A percentile compares a stretch with the other conserved stretches of the same genome.
phyloP scores from a whole-genome alignment of 345 rosid genomes.

The Atalantia buxifolia region DNA sequence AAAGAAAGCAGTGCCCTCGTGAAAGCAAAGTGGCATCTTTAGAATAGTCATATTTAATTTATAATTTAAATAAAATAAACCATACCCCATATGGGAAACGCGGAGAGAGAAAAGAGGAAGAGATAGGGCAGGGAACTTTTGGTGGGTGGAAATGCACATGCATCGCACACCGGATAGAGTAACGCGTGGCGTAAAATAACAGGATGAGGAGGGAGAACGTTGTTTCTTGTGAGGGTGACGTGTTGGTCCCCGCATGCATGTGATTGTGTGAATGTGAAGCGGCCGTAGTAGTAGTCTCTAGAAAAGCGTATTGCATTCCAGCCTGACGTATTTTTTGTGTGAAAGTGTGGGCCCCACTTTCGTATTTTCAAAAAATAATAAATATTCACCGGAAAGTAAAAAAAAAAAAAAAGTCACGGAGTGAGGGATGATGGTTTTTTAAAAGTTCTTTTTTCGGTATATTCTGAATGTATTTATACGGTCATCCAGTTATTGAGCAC shows the following conservation, averaged over 20 bases:
- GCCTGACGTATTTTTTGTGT: neutral
- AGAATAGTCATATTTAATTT: neutral
- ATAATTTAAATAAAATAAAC: neutral
- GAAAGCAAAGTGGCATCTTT: neutral
- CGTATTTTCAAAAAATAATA: too few species aligned
- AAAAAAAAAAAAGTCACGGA: neutral
- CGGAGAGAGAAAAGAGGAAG: slow-evolving; percentile 1
- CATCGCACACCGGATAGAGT: neutral
- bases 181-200: slow-evolving; percentile 12
- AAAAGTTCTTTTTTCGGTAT: too few species aligned
- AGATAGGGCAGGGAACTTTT: too few species aligned
- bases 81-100: slow-evolving; percentile 21
- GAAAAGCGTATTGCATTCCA: neutral
- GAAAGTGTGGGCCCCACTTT: neutral
- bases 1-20: neutral
- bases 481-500: neutral
- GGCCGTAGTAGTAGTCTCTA: neutral
- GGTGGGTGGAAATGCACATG: slow-evolving; percentile 11
- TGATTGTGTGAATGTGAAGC: neutral
- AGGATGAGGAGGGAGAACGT: neutral
- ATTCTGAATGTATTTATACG: neutral
- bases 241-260: neutral
- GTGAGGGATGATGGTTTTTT: neutral
- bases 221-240: slow-evolving; percentile 7
- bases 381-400: too few species aligned